These are phyloP conservation scores for Phytopythium oedochilum DNA, from an alignment of 352 stramenopile genomes.

Conservation along the genomic window DNA sequence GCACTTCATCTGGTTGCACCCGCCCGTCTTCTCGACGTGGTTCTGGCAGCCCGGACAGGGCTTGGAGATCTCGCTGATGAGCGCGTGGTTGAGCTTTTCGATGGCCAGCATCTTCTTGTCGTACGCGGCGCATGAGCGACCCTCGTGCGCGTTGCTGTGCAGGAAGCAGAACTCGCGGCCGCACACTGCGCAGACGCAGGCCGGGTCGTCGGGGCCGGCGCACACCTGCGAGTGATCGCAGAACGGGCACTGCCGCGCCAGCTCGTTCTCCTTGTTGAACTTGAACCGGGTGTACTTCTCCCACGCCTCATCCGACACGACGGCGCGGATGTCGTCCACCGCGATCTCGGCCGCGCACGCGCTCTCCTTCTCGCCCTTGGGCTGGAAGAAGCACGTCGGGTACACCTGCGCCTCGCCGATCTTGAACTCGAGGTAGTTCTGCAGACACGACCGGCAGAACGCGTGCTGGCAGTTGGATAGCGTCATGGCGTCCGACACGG, in stretches of 20 bases:
- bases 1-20: slow-evolving; percentile 91
- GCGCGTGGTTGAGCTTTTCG: slow-evolving; percentile 79
- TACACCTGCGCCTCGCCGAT: slow-evolving; percentile 67
- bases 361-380: slow-evolving; percentile 19
- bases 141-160: slow-evolving; percentile 81
- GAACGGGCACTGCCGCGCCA: slow-evolving; percentile 53
- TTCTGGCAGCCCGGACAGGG: slow-evolving; percentile 86
- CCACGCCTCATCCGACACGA: slow-evolving; percentile 49
- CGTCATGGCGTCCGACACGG: slow-evolving; percentile 24
- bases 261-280: slow-evolving; percentile 75
- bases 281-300: slow-evolving; percentile 81
- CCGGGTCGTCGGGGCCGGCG: slow-evolving; percentile 28
- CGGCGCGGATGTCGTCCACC: slow-evolving; percentile 34
- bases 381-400: slow-evolving; percentile 61
- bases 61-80: slow-evolving; percentile 78
- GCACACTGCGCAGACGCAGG: slow-evolving; percentile 39
- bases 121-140: slow-evolving; percentile 68
- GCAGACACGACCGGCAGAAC: slow-evolving; percentile 61
- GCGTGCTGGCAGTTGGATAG: slow-evolving; percentile 45
- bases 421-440: slow-evolving; percentile 67
- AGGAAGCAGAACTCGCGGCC: slow-evolving; percentile 78
- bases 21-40: slow-evolving; percentile 87
- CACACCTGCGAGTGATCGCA: slow-evolving; percentile 57
- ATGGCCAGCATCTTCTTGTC: slow-evolving; percentile 69
- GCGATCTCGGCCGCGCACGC: slow-evolving; percentile 38